Evolutionary conservation across 108 stramenopile genomes (phyloP), one percentile per base, ranked within the genome.

Genomic region (Conticribra guillardii): DNA sequence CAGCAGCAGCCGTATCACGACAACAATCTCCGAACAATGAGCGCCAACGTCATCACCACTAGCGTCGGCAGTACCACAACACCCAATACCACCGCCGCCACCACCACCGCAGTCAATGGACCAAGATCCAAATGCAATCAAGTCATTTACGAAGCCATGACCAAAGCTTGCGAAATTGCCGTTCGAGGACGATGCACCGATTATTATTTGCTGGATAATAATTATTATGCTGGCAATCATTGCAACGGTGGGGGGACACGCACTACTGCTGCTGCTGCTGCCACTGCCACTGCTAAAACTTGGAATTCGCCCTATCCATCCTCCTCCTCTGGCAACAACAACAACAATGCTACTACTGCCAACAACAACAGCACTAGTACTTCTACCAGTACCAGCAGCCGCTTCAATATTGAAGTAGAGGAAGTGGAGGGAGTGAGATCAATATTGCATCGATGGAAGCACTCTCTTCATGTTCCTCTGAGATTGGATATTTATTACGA

Each of bases 61-160:
- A 41, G 11, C 37, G 8, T 41, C 11, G 5, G 8, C 5, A 41
- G 37, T 5, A 9, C 11, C 37, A 41, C 37, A 41, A 41, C 37
- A 41, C 37, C 37, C 5, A 41, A 5, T 11, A 41, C 5, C 37
- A 41, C 37, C 37, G 37, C 37, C 37, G 37, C 37, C 37, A 41
- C 5, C 37, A 41, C 37, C 37, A 9, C 37, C 37, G 37, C 11
- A 11, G 37, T 41, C 37, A 41, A 9, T 21, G 48, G 52, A 41
- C 90, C 93, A 0, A 69, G 89, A 14, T 72, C 86, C 24, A 88
- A 91, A 80, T 94, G 93, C 60, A 90, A 94, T 79, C 90, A 94
- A 76, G 90, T 94, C n/a, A 80, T 94, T 21, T 91, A 82, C 63
- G 93, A 94, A 69, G 93, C 93, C 48, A 89, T 94, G 52, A 82